phyloP scores from a whole-genome alignment of 139 green algal genomes.

The Coelastrella sp. region DNA sequence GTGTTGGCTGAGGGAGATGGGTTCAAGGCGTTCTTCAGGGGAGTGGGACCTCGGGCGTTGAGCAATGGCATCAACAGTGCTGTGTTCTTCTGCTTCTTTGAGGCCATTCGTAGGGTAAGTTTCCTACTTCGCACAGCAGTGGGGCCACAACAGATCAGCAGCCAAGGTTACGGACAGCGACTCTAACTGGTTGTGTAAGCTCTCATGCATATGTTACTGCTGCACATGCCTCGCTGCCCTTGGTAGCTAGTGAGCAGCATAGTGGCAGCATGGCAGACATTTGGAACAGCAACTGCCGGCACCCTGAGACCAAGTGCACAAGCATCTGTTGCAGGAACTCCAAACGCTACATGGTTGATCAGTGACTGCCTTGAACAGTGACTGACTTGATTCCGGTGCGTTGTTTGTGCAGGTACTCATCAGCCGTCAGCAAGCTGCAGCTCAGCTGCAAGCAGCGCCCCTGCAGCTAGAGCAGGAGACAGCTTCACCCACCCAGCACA shows the following conservation, averaged over 20 bases:
- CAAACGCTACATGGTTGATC: not conserved
- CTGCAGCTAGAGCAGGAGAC: conserved; percentile 40
- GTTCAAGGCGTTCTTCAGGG: conserved; percentile 71
- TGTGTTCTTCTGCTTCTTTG: conserved; percentile 96
- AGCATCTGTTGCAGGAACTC: too few relatives aligned
- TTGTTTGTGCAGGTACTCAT: conserved; percentile 2
- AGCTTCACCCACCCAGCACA: not conserved
- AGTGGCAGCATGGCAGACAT: too few relatives aligned
- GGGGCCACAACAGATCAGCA: too few relatives aligned
- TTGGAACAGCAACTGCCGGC: too few relatives aligned
- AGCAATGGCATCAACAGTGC: conserved; percentile 93
- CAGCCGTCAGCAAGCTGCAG: conserved; percentile 14
- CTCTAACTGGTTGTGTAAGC: not conserved
- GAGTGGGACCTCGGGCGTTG: conserved; percentile 83
- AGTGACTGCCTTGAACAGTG: not conserved
- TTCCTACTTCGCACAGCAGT: not conserved
- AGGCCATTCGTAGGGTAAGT: conserved; percentile 71
- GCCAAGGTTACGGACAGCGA: not conserved
- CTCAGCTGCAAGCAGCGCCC: not conserved
- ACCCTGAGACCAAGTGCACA: too few relatives aligned
- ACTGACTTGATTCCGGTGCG: not conserved
- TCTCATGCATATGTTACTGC: not conserved
- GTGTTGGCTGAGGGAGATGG: conserved; percentile 66
- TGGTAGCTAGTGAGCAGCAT: too few relatives aligned
- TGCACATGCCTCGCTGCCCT: too few relatives aligned